Evolutionary conservation across 495 filamentous ascomycete genomes (phyloP), one percentile per base, ranked within the genome.

Genomic region (Beverwykella pulmonaria): DNA sequence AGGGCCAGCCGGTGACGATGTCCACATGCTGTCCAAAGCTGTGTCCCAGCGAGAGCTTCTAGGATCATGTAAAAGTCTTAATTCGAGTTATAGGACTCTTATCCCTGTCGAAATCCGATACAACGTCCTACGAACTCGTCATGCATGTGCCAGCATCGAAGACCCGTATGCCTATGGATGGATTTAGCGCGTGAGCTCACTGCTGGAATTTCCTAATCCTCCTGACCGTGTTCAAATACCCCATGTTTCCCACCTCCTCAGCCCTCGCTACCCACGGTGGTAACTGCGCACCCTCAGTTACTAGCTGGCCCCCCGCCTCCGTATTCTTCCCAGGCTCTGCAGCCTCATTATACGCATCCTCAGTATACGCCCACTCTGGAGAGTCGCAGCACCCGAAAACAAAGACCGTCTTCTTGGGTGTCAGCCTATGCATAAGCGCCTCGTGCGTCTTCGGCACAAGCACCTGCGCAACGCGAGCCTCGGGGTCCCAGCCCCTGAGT

Each of bases 341-440:
- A 20, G 48, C 10, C 44, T 50, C 58, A 29, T n/a, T 56, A 23
- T 71, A 63, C 22, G 65, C 52, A 30, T 67, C 61, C 25, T 71
- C 69, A 6, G 53, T 53, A 34, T 61, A 71, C 25, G 69, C 64
- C 69, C 69, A 71, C 36, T 57, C 59, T 2, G 69, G 69, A n/a
- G 12, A 25, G 1, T 71, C 69, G 29, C 65, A 65, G 26, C 60
- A 64, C 7, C 69, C 69, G 9, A 47, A 41, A 0, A 71, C 69
- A 46, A 71, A 46, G 5, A 71, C 56, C 1, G 61, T 68, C 55
- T 58, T 65, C 52, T 65, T 15, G 1, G 65, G 56, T 7, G 61
- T 26, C n/a, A 68, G 41, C n/a, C 23, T 44, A 14, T 61, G 30
- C 23, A 68, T 17, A 1, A 63, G 22, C 12, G 22, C 26, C 20